Conservation (phyloP, 192 early-diverging fungal species). For the Coemansia sp. region DNA sequence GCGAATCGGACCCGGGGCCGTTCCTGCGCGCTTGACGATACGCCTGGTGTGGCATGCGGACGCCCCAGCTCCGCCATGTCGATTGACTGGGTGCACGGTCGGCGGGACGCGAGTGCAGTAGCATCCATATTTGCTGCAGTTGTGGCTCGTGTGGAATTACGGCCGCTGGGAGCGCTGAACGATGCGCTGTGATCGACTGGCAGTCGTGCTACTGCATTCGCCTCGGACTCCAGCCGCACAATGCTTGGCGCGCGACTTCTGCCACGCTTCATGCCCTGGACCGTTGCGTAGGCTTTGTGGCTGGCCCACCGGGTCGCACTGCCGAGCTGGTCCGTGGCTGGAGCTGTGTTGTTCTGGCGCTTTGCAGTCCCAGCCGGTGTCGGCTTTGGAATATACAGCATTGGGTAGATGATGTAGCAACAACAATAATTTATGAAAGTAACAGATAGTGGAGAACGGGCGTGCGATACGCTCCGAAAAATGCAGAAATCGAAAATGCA, state of each 20-base stretch:
- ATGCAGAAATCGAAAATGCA: background rate
- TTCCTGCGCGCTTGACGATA: background rate
- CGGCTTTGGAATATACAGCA: conserved; percentile 31
- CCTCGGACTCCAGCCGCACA: conserved; percentile 1
- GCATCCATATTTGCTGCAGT: conserved; percentile 1
- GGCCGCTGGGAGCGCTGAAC: background rate
- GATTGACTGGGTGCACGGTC: background rate
- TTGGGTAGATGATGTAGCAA: background rate
- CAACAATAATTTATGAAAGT: background rate
- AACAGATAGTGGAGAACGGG: background rate
- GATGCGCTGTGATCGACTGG: conserved; percentile 1
- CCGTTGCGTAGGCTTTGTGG: background rate
- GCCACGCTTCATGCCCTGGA: background rate
- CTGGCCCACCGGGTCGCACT: background rate
- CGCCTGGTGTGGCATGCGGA: background rate
- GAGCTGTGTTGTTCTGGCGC: background rate
- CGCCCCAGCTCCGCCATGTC: background rate
- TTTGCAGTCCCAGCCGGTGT: background rate
- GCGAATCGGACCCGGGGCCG: background rate
- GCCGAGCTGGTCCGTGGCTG: background rate
- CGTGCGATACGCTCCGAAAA: too few relatives aligned
- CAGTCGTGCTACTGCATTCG: background rate
- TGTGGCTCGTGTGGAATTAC: conserved; percentile 7
- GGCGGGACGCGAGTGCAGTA: background rate
- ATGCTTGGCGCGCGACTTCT: conserved; percentile 3